Conservation (phyloP, 805 yeast genomes). For the Schwanniomyces polymorphus region DNA sequence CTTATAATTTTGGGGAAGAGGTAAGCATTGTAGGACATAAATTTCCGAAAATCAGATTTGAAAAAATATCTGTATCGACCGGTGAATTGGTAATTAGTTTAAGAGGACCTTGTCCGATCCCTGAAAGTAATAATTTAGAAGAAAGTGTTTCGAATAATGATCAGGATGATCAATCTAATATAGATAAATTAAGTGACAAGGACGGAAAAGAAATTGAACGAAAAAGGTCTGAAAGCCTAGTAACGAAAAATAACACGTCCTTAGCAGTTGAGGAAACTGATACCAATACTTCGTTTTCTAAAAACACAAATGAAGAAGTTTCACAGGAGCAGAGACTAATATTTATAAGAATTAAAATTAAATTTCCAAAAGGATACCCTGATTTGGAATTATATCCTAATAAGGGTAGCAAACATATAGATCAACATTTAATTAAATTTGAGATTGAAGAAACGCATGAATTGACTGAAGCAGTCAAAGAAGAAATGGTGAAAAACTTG, state of each 20-base stretch:
- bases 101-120: conserved; percentile 50
- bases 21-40: conserved; percentile 84
- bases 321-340: conserved; percentile 45
- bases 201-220: conserved; percentile 4
- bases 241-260: neutral
- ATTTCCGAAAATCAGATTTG: conserved; percentile 84
- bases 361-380: conserved; percentile 77
- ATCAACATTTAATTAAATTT: conserved; percentile 37
- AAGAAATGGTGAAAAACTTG: conserved; percentile 52
- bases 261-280: conserved; percentile 3
- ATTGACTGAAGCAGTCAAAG: conserved; percentile 46
- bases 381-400: conserved; percentile 27
- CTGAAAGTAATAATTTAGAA: conserved; percentile 1
- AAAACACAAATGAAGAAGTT: conserved; percentile 32
- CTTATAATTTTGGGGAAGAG: conserved; percentile 84
- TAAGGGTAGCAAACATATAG: conserved; percentile 16
- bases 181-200: neutral
- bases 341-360: conserved; percentile 68
- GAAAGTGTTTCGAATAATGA: neutral
- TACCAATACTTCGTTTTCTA: neutral
- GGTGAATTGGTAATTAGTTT: conserved; percentile 78
- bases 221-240: conserved; percentile 1
- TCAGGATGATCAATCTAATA: conserved; percentile 1
- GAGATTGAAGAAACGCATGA: conserved; percentile 81
- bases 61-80: conserved; percentile 82